Evolutionary conservation across 176 grass and related monocot species (phyloP), one percentile per base, ranked within the genome.

Genomic region (Carex scoparia): DNA sequence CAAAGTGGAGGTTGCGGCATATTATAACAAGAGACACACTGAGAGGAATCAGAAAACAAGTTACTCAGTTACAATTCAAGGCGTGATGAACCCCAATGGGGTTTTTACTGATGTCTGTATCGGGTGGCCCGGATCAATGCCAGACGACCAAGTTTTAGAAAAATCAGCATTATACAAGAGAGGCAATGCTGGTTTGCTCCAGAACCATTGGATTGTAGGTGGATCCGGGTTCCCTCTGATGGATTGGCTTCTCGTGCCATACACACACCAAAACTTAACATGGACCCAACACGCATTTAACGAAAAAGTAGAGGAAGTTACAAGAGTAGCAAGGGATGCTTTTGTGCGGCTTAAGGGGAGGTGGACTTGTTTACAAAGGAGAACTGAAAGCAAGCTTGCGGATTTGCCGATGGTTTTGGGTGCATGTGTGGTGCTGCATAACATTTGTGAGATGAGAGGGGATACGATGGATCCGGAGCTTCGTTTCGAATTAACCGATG

Each of bases 221-320:
- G 91, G 92, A 32, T 68, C 40, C 7, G 65, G 91, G 3, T 94
- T 87, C 86, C 95, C 95, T 4, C 89, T 94, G 55, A 81, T 66
- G 87, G 92, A 98, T 67, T 94, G 92, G 92, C 67, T 98, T 79
- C 95, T 94, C 6, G 87, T 88, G 54, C 92, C 92, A 0, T 98
- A 98, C 83, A 87, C 91, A 33, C 89, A 93, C 87, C 88, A 86
- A 40, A 98, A 98, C 85, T 84, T 88, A 18, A 93, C 92, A 56
- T 93, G 91, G 91, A 55, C 91, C 58, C 95, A 98, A 88, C 95
- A 98, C 69, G 62, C 86, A 42, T 91, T 98, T 85, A 98, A 98
- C 89, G 84, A 85, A 87, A 94, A 87, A 16, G 59, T 87, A 7
- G 95, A 46, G 38, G 65, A 51, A 42, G 82, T 90, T 70, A 89